phyloP scores from a whole-genome alignment of 2,329 filamentous ascomycete species.

The Cordyceps cateniannulata region DNA sequence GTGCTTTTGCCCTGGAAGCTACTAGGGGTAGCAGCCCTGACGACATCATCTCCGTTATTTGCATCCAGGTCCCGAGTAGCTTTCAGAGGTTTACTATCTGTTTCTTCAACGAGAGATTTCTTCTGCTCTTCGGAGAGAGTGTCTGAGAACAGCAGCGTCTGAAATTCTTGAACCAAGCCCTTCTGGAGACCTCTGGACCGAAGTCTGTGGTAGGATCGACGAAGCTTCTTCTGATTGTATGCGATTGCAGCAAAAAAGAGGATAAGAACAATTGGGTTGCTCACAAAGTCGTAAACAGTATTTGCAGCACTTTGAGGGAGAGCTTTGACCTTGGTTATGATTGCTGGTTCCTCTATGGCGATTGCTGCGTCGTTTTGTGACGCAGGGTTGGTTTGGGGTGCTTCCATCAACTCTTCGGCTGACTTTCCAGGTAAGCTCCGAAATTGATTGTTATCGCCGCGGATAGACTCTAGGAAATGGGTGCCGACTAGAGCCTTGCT shows the following conservation, averaged over 20 bases:
- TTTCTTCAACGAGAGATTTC: neutral
- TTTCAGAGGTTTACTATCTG: too few species aligned
- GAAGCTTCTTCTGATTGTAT: slow-evolving; percentile 40
- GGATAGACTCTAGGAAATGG: slow-evolving; percentile 50
- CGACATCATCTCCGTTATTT: neutral
- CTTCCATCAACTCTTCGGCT: slow-evolving; percentile 22
- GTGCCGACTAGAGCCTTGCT: slow-evolving; percentile 63
- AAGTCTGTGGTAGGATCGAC: slow-evolving; percentile 31
- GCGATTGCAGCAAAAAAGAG: slow-evolving; percentile 36
- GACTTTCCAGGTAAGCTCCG: slow-evolving; percentile 31
- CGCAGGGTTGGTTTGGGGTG: slow-evolving; percentile 22
- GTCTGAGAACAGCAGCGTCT: slow-evolving; percentile 7
- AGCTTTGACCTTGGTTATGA: slow-evolving; percentile 44
- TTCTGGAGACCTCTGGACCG: slow-evolving; percentile 25
- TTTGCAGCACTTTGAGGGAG: slow-evolving; percentile 44
- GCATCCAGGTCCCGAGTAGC: neutral
- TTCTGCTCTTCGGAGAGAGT: slow-evolving; percentile 2
- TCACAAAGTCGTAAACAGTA: slow-evolving; percentile 48
- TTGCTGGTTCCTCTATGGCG: slow-evolving; percentile 30
- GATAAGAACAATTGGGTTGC: slow-evolving; percentile 46
- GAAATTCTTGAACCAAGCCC: slow-evolving; percentile 4
- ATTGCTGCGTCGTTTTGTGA: slow-evolving; percentile 17
- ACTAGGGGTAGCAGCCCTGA: neutral
- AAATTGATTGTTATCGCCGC: slow-evolving; percentile 26
- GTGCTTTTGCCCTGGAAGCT: neutral